Evolutionary conservation across 2,329 filamentous ascomycete species (phyloP).

Genomic region (Bipolaris zeicola): DNA sequence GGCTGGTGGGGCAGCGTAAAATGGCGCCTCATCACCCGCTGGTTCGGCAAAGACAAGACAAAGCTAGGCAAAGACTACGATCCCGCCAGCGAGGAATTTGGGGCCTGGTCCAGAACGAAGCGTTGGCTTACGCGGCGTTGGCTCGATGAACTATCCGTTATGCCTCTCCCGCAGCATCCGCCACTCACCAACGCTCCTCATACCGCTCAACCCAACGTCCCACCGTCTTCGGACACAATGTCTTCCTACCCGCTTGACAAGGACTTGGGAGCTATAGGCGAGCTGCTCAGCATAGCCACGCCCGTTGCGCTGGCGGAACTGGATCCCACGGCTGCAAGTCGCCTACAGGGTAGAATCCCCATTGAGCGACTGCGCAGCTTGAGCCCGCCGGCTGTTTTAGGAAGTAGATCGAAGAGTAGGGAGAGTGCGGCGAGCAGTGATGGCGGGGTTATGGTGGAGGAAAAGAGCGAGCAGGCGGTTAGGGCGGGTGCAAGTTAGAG

Average conservation of each 20-base stretch:
- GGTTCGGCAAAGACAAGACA: constrained; percentile 53
- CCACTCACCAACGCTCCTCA: not conserved
- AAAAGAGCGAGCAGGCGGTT: constrained; percentile 30
- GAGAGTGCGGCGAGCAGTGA: constrained; percentile 25
- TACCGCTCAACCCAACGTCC: not conserved
- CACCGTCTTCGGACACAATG: not conserved
- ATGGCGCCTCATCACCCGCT: constrained; percentile 55
- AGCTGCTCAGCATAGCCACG: constrained; percentile 43
- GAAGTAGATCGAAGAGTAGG: constrained; percentile 14
- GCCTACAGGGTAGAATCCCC: constrained; percentile 26
- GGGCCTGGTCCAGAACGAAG: constrained; percentile 48
- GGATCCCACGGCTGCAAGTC: constrained; percentile 43
- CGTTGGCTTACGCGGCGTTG: constrained; percentile 49
- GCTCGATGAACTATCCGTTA: constrained; percentile 45
- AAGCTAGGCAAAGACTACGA: constrained; percentile 43
- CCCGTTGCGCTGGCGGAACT: constrained; percentile 46
- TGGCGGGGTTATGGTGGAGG: constrained; percentile 51
- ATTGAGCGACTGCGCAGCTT: constrained; percentile 36
- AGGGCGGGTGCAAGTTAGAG: not conserved
- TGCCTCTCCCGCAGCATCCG: constrained; percentile 13
- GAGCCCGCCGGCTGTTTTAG: constrained; percentile 29
- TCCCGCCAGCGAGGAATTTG: constrained; percentile 47
- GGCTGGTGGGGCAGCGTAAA: constrained; percentile 50
- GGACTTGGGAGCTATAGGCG: constrained; percentile 38
- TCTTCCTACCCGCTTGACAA: constrained; percentile 9